Percentiles rank a stretch among this genome's conserved stretches.
phyloP scores from a whole-genome alignment of 1,284 basidiomycete genomes.

The Malassezia sympodialis region DNA sequence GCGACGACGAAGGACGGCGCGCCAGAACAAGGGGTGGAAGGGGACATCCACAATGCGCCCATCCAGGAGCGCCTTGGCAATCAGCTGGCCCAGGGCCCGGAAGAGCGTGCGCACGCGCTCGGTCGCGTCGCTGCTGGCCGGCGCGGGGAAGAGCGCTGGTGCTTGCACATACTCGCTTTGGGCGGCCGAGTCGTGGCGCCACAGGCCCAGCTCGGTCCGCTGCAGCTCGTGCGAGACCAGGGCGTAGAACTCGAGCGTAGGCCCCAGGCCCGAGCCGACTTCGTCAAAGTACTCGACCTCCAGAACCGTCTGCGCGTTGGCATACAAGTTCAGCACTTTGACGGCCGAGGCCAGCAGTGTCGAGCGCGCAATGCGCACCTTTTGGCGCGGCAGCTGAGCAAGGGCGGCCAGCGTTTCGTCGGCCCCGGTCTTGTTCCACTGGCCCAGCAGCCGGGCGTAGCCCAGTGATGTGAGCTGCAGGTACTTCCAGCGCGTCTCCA shows the following conservation, averaged over 20 bases:
- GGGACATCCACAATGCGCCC: slow-evolving; percentile 93
- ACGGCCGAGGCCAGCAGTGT: slow-evolving; percentile 93
- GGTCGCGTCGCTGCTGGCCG: slow-evolving; percentile 1
- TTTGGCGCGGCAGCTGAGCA: slow-evolving; percentile 82
- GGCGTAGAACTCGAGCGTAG: slow-evolving; percentile 96
- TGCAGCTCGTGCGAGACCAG: slow-evolving; percentile 88
- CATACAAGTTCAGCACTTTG: slow-evolving; percentile 95
- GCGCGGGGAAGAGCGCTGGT: slow-evolving; percentile 72
- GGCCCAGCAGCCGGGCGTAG: slow-evolving; percentile 83
- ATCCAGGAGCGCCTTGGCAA: slow-evolving; percentile 95
- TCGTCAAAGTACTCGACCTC: slow-evolving; percentile 99
- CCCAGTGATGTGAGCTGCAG: slow-evolving; percentile 94
- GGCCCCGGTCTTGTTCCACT: slow-evolving; percentile 56
- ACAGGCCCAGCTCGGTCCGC: slow-evolving; percentile 71
- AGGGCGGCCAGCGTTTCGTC: slow-evolving; percentile 86
- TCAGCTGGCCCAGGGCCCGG: slow-evolving; percentile 84
- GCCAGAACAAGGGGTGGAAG: slow-evolving; percentile 84
- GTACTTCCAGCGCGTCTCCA: slow-evolving; percentile 91
- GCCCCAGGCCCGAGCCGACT: slow-evolving; percentile 92
- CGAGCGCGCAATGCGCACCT: slow-evolving; percentile 87
- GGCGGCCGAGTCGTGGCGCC: slow-evolving; percentile 65
- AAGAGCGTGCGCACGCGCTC: slow-evolving; percentile 59
- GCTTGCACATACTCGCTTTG: slow-evolving; percentile 50
- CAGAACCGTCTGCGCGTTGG: slow-evolving; percentile 72
- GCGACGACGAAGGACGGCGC: slow-evolving; percentile 71